Percentiles rank a stretch among this genome's conserved stretches.
phyloP scores from a whole-genome alignment of 208 protist genomes.

The Wallacemonas collosoma region DNA sequence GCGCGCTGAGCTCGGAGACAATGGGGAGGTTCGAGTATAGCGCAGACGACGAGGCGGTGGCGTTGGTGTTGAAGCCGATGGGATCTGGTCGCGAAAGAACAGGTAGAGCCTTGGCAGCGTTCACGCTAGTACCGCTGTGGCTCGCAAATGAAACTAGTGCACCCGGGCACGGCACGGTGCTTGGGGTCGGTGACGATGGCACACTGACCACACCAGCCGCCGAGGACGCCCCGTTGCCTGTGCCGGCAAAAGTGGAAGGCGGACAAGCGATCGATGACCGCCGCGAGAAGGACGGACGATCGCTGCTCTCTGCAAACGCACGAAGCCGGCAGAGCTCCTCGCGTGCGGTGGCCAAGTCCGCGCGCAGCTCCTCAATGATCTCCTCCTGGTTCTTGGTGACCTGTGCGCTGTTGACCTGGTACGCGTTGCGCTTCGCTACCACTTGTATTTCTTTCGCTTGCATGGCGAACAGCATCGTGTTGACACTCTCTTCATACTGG shows the following conservation, averaged over 20 bases:
- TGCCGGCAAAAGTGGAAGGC: not conserved
- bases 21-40: not conserved
- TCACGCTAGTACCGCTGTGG: not conserved
- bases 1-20: constrained; percentile 3
- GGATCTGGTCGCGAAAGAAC: not conserved
- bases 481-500: constrained; percentile 75
- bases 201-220: too few relatives aligned
- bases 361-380: constrained; percentile 77
- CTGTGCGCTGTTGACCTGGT: constrained; percentile 47
- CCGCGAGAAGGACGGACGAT: constrained; percentile 4
- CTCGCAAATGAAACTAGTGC: too few relatives aligned
- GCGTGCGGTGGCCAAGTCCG: constrained; percentile 45
- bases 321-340: constrained; percentile 36
- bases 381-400: constrained; percentile 68
- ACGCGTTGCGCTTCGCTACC: constrained; percentile 66
- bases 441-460: constrained; percentile 81
- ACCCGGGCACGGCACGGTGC: too few relatives aligned
- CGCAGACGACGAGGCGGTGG: constrained; percentile 2
- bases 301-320: not conserved
- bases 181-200: too few relatives aligned
- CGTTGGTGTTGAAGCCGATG: not conserved
- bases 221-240: too few relatives aligned
- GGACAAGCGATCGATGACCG: not conserved
- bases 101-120: not conserved
- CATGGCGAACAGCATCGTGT: constrained; percentile 89